Percentiles rank a stretch among this genome's conserved stretches.
phyloP scores from a whole-genome alignment of 2,329 filamentous ascomycete genomes.

The Tolypocladium endophyticum region DNA sequence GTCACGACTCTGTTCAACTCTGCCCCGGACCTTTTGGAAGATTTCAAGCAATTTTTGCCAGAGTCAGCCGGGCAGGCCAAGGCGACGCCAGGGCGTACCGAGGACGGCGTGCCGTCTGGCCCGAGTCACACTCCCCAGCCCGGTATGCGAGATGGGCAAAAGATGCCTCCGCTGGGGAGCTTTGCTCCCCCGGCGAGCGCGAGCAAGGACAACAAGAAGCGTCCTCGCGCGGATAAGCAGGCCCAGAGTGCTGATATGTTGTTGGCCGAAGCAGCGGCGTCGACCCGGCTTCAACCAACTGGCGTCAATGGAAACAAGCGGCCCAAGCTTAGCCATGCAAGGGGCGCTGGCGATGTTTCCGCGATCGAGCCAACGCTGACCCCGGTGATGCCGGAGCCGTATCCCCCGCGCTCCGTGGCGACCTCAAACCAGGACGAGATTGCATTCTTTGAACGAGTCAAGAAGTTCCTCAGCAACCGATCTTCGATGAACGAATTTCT shows the following conservation, averaged over 20 bases:
- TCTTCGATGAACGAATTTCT: constrained; percentile 90
- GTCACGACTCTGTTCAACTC: constrained; percentile 90
- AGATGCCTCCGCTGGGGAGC: constrained; percentile 88
- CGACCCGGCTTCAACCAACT: constrained; percentile 19
- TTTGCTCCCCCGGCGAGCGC: constrained; percentile 77
- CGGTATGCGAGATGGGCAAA: constrained; percentile 49
- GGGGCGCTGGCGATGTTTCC: constrained; percentile 46
- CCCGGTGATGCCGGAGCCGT: constrained; percentile 76
- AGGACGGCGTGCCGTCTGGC: constrained; percentile 33
- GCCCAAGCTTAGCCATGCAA: constrained; percentile 63
- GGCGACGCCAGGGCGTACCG: constrained; percentile 44
- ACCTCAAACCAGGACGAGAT: constrained; percentile 78
- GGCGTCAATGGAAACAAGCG: constrained; percentile 44
- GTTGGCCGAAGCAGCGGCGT: constrained; percentile 29
- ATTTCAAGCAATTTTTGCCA: constrained; percentile 97
- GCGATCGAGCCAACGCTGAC: constrained; percentile 78
- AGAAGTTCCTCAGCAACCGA: constrained; percentile 92
- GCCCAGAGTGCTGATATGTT: constrained; percentile 35
- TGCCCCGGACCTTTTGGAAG: constrained; percentile 87
- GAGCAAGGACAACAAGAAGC: constrained; percentile 85
- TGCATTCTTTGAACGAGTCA: constrained; percentile 89
- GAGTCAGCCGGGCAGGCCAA: constrained; percentile 59
- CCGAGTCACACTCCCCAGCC: constrained; percentile 46
- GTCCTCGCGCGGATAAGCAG: constrained; percentile 52
- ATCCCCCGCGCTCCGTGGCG: constrained; percentile 63